These are phyloP conservation scores for Candida tropicalis DNA, from an alignment of 1,139 yeast genomes.

Conservation along the genomic window DNA sequence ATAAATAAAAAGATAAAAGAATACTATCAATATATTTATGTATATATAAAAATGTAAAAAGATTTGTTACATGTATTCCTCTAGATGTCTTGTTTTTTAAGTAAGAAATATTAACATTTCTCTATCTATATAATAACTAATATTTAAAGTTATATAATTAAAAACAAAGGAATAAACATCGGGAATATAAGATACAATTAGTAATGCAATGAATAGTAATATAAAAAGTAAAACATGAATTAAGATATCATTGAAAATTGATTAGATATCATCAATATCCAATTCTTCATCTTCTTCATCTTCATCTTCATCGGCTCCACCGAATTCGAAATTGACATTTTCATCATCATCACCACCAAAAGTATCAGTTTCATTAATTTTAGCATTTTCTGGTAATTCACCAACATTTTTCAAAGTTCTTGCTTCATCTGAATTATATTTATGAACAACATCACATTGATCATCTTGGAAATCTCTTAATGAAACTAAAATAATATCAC, in stretches of 20 bases:
- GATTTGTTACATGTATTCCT: background rate
- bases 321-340: conserved; percentile 98
- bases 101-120: conserved; percentile 2
- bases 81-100: conserved; percentile 1
- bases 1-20: background rate
- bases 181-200: conserved; percentile 4
- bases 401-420: conserved; percentile 95
- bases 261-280: conserved; percentile 82
- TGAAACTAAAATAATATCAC: conserved; percentile 94
- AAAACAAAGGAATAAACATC: background rate
- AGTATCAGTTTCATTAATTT: conserved; percentile 96
- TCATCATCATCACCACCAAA: conserved; percentile 97
- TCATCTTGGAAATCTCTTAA: conserved; percentile 99
- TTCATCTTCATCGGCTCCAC: conserved; percentile 84
- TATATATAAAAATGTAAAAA: background rate
- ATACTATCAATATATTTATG: background rate
- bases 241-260: no score
- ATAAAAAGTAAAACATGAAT: background rate
- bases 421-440: conserved; percentile 97
- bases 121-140: conserved; percentile 8
- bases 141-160: conserved; percentile 1
- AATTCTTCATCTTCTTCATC: conserved; percentile 66
- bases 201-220: conserved; percentile 4
- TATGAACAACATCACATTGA: conserved; percentile 96
- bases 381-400: conserved; percentile 94